Evolutionary conservation across 2,329 filamentous ascomycete species (phyloP).

Genomic region (Ceratocystis eucalypticola): DNA sequence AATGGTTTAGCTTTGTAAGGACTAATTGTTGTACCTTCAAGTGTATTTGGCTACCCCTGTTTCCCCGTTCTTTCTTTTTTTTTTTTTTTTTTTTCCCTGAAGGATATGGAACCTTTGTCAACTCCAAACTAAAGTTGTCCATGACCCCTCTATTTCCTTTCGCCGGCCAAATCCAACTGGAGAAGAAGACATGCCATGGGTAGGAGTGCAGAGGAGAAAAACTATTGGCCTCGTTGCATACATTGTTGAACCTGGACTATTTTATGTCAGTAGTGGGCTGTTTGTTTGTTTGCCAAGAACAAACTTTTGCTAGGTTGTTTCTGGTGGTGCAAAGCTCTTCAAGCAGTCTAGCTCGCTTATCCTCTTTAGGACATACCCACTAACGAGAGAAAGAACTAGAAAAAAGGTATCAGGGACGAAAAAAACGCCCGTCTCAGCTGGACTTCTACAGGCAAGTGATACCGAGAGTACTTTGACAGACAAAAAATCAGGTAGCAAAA

Average conservation of each 20-base stretch:
- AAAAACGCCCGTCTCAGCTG: background rate
- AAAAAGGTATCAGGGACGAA: background rate
- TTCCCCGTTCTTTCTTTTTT: background rate
- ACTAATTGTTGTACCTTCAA: background rate
- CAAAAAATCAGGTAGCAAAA: background rate
- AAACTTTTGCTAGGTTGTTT: background rate
- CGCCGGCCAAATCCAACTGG: too few species aligned
- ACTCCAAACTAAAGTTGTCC: background rate
- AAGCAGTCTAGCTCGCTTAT: background rate
- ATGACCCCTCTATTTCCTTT: background rate
- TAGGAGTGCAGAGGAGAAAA: too few species aligned
- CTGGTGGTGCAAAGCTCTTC: background rate
- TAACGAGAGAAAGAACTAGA: background rate
- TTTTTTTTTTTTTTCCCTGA: background rate
- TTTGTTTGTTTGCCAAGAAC: background rate
- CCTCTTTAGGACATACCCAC: background rate
- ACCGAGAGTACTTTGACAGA: background rate
- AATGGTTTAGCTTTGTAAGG: background rate
- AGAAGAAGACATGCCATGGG: too few species aligned
- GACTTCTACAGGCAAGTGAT: background rate
- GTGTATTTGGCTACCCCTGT: background rate
- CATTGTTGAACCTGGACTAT: background rate
- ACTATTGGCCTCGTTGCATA: background rate
- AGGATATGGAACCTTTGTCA: background rate
- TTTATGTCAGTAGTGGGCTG: background rate